phyloP scores from a whole-genome alignment of 208 protist genomes.

The Leishmania tropica region DNA sequence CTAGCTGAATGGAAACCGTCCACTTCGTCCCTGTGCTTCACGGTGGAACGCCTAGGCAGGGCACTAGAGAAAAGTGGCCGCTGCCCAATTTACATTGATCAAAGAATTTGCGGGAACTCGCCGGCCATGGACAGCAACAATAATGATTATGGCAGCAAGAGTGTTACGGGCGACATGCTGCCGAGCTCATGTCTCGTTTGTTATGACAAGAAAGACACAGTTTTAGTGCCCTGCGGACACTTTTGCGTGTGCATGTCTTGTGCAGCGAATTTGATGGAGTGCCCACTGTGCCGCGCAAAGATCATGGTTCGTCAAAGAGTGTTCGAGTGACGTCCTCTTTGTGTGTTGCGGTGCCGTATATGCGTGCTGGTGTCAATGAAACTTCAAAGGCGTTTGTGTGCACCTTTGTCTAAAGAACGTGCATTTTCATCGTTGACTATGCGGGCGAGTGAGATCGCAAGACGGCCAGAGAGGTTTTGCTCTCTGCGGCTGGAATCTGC shows the following conservation, averaged over 20 bases:
- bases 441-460: background rate
- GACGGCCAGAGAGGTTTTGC: background rate
- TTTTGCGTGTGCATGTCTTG: slow-evolving; percentile 55
- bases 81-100: slow-evolving; percentile 52
- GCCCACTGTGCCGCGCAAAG: slow-evolving; percentile 51
- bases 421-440: background rate
- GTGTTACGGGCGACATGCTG: slow-evolving; percentile 16
- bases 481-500: background rate
- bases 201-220: slow-evolving; percentile 41
- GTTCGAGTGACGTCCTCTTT: slow-evolving; percentile 15
- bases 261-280: slow-evolving; percentile 48
- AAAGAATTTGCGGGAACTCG: slow-evolving; percentile 2
- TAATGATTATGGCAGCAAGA: slow-evolving; percentile 8
- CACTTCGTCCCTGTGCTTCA: slow-evolving; percentile 38
- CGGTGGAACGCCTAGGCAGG: slow-evolving; percentile 29
- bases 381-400: no score
- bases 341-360: background rate
- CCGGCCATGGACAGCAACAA: background rate
- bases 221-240: slow-evolving; percentile 64
- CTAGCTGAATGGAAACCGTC: slow-evolving; percentile 54
- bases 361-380: background rate
- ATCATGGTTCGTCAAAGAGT: slow-evolving; percentile 51
- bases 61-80: slow-evolving; percentile 39
- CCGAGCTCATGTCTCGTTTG: slow-evolving; percentile 45
- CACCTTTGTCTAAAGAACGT: background rate